phyloP scores from a whole-genome alignment of 2,329 filamentous ascomycete genomes.

The Penicillium sp. region DNA sequence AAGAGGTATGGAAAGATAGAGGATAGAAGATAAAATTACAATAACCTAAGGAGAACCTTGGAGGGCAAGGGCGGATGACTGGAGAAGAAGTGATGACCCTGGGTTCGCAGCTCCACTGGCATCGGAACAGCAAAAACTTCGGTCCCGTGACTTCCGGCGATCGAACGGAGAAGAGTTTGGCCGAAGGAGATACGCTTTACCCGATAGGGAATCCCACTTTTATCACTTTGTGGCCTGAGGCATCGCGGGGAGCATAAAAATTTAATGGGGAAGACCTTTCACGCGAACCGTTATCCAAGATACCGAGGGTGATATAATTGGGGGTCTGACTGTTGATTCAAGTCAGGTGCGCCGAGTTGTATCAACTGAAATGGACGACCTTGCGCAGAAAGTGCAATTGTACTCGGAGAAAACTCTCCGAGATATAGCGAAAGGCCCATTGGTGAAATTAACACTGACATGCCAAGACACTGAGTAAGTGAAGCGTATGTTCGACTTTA shows the following conservation, averaged over 20 bases:
- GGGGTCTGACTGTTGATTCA: conserved; percentile 20
- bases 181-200: conserved; percentile 22
- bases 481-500: not conserved
- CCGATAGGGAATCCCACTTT: conserved; percentile 22
- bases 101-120: conserved; percentile 25
- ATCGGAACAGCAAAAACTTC: conserved; percentile 38
- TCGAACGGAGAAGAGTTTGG: conserved; percentile 17
- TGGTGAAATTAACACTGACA: conserved; percentile 32
- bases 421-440: conserved; percentile 33
- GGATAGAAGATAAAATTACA: conserved; percentile 25
- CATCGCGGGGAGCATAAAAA: conserved; percentile 26
- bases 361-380: conserved; percentile 28
- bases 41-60: conserved; percentile 12
- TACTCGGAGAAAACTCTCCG: conserved; percentile 33
- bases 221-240: conserved; percentile 15
- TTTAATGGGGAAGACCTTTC: conserved; percentile 9
- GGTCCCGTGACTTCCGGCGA: conserved; percentile 32
- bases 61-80: conserved; percentile 18
- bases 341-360: conserved; percentile 10
- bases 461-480: conserved; percentile 35
- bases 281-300: conserved; percentile 1
- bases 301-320: conserved; percentile 14
- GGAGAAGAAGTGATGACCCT: conserved; percentile 15
- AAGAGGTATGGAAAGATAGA: conserved; percentile 13
- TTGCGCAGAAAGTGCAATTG: conserved; percentile 34